phyloP scores from a whole-genome alignment of 495 filamentous ascomycete genomes.

The Penicillium bovifimosum region DNA sequence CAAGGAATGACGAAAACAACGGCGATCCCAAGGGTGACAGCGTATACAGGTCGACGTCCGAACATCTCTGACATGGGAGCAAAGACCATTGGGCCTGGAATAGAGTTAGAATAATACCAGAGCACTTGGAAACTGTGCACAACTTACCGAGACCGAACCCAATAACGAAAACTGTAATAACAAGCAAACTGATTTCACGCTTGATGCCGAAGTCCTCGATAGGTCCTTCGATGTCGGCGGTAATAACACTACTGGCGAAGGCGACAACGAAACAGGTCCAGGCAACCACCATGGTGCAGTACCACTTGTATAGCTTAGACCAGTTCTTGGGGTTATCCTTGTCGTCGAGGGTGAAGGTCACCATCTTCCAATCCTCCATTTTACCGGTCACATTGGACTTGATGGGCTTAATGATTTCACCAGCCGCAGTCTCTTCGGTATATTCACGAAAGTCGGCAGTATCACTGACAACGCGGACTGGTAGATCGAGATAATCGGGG shows the following conservation, averaged over 20 bases:
- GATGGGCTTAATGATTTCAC: conserved; percentile 53
- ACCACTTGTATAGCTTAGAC: conserved; percentile 57
- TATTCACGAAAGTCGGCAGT: conserved; percentile 61
- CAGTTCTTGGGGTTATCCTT: conserved; percentile 58
- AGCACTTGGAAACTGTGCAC: background rate
- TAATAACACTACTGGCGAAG: conserved; percentile 59
- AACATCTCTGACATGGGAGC: conserved; percentile 70
- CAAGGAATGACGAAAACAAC: conserved; percentile 75
- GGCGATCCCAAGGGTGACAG: conserved; percentile 49
- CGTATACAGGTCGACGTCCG: conserved; percentile 64
- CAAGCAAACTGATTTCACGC: conserved; percentile 59
- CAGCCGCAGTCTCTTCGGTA: conserved; percentile 50
- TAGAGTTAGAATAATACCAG: conserved; percentile 10
- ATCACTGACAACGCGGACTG: conserved; percentile 55
- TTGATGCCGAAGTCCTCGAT: conserved; percentile 56
- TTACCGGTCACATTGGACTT: conserved; percentile 47
- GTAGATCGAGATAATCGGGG: conserved; percentile 45
- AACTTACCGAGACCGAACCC: conserved; percentile 68
- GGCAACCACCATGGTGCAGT: conserved; percentile 55
- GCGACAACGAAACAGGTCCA: conserved; percentile 61
- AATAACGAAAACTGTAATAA: conserved; percentile 69
- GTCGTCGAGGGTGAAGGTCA: conserved; percentile 61
- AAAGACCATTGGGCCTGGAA: conserved; percentile 66
- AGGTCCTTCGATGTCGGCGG: conserved; percentile 59
- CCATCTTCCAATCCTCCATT: conserved; percentile 60